Conservation (phyloP, 2,329 filamentous ascomycete genomes). For the Gnomoniopsis smithogilvyi region DNA sequence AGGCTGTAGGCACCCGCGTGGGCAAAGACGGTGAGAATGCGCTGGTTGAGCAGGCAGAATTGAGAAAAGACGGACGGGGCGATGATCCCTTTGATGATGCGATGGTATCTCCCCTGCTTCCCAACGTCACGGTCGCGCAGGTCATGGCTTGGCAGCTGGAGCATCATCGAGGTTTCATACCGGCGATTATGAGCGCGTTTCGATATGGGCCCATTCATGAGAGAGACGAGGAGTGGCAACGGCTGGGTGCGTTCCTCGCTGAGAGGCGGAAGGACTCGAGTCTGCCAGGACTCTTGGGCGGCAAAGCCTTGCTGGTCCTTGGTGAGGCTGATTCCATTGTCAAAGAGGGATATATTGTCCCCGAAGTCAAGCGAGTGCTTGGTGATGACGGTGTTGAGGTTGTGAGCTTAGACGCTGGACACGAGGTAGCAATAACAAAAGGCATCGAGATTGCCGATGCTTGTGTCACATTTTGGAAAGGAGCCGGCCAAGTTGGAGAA, state of each 20-base stretch:
- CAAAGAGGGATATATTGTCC: slow-evolving; percentile 58
- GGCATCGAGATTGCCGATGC: slow-evolving; percentile 53
- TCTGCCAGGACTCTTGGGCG: slow-evolving; percentile 33
- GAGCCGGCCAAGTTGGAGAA: background rate
- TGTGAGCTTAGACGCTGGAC: slow-evolving; percentile 58
- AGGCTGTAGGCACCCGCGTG: slow-evolving; percentile 32
- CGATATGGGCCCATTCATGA: slow-evolving; percentile 66
- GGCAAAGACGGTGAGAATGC: slow-evolving; percentile 35
- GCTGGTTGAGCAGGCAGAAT: slow-evolving; percentile 5
- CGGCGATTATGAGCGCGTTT: slow-evolving; percentile 69
- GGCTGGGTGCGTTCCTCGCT: slow-evolving; percentile 48
- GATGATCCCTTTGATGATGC: slow-evolving; percentile 43
- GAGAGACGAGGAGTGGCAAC: slow-evolving; percentile 59
- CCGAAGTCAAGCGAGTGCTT: slow-evolving; percentile 57
- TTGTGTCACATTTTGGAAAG: slow-evolving; percentile 32
- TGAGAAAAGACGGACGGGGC: slow-evolving; percentile 22
- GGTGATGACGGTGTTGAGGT: slow-evolving; percentile 56
- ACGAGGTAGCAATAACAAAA: slow-evolving; percentile 66
- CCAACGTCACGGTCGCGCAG: slow-evolving; percentile 54
- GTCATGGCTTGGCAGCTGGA: slow-evolving; percentile 69
- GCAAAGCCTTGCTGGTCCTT: slow-evolving; percentile 62
- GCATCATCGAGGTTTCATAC: slow-evolving; percentile 64
- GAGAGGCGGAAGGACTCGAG: slow-evolving; percentile 29
- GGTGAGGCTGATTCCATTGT: slow-evolving; percentile 67
- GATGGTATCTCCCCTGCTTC: slow-evolving; percentile 48